Evolutionary conservation across 805 yeast genomes (phyloP).

Genomic region (Candida multigemmis): DNA sequence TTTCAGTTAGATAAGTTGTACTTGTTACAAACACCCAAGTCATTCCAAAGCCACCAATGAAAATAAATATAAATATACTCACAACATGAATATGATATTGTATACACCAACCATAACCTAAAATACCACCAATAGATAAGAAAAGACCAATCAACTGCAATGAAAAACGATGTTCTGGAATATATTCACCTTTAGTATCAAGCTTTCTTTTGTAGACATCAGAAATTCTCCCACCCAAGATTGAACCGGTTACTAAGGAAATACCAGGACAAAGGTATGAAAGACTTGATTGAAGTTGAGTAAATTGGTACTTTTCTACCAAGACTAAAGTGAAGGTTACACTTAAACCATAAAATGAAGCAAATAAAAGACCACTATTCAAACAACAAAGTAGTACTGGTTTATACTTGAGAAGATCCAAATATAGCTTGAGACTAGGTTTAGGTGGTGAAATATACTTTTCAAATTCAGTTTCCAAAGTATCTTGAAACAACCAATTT

Average conservation of each 20-base stretch:
- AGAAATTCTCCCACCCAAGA: conserved; percentile 39
- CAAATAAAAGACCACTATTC: conserved; percentile 42
- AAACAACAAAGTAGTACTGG: conserved; percentile 39
- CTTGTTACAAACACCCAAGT: conserved; percentile 47
- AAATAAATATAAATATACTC: conserved; percentile 33
- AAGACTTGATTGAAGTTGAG: conserved; percentile 27
- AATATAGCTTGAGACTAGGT: conserved; percentile 29
- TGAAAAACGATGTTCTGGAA: conserved; percentile 39
- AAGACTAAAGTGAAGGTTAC: conserved; percentile 39
- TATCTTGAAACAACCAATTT: conserved; percentile 11
- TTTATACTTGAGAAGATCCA: conserved; percentile 24
- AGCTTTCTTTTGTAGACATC: conserved; percentile 24
- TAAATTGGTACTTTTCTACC: conserved; percentile 25
- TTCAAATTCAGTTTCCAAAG: conserved; percentile 9
- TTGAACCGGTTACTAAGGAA: conserved; percentile 39
- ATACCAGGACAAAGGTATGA: conserved; percentile 47
- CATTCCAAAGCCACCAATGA: conserved; percentile 43
- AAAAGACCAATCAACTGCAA: conserved; percentile 36
- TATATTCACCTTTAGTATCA: conserved; percentile 15
- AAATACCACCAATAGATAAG: conserved; percentile 33
- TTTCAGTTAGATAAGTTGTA: conserved; percentile 46
- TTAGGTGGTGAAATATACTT: conserved; percentile 38
- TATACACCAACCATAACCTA: conserved; percentile 47
- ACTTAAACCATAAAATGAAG: conserved; percentile 44
- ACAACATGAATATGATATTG: conserved; percentile 24